These are phyloP conservation scores for Lactarius sp. DNA, from an alignment of 768 basidiomycete genomes.

Conservation along the genomic window DNA sequence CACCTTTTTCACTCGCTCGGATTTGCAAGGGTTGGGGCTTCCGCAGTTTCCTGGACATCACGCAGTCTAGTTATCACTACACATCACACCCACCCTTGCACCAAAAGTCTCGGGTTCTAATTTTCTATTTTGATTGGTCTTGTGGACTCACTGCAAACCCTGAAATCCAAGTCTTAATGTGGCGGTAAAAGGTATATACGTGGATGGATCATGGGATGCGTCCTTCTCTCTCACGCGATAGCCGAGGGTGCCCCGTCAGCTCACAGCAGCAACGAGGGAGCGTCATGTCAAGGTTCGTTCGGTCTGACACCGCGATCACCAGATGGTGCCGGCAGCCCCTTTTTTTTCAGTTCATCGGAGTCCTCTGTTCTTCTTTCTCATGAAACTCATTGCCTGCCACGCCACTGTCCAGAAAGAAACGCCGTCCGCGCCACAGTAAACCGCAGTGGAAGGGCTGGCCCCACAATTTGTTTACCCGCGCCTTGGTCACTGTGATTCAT, in stretches of 20 bases:
- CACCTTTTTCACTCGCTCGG: background rate
- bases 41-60: background rate
- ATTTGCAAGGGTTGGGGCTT: background rate
- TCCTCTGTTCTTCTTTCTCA: conserved; percentile 8
- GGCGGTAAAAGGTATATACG: background rate
- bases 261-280: conserved; percentile 1
- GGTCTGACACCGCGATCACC: conserved; percentile 1
- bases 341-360: background rate
- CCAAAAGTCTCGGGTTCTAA: background rate
- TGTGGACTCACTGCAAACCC: background rate
- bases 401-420: conserved; percentile 15
- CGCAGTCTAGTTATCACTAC: conserved; percentile 8
- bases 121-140: background rate
- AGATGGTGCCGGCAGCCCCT: conserved; percentile 1
- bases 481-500: conserved; percentile 4
- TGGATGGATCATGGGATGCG: background rate
- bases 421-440: conserved; percentile 13
- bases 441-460: conserved; percentile 3
- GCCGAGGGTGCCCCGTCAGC: conserved; percentile 5
- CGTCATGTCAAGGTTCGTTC: conserved; percentile 5
- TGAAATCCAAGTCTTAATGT: background rate
- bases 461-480: background rate
- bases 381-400: conserved; percentile 17
- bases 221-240: conserved; percentile 10
- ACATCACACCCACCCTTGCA: background rate